These are phyloP conservation scores for Samsoniella hepiali DNA, from an alignment of 2,329 filamentous ascomycete genomes.

Conservation along the genomic window DNA sequence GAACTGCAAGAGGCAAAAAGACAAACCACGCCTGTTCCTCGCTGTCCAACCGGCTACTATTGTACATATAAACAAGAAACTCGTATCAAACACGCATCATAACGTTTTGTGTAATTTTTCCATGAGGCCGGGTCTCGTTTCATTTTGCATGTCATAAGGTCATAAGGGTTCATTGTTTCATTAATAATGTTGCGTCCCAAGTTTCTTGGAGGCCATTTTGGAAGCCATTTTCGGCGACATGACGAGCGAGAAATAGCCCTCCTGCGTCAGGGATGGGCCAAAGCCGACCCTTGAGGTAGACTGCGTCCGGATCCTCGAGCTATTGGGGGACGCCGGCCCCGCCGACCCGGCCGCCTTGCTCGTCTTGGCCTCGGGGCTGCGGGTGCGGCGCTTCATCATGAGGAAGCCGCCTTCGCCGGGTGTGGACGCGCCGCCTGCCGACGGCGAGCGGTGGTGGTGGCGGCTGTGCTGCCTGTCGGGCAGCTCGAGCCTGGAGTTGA, in stretches of 20 bases:
- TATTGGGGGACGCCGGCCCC: slow-evolving; percentile 41
- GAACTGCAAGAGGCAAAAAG: neutral
- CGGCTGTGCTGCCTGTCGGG: slow-evolving; percentile 40
- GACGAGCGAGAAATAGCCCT: slow-evolving; percentile 43
- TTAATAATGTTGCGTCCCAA: slow-evolving; percentile 16
- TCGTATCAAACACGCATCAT: neutral
- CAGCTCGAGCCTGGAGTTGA: slow-evolving; percentile 51
- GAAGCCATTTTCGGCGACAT: slow-evolving; percentile 27
- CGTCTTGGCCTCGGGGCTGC: slow-evolving; percentile 31
- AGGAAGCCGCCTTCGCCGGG: slow-evolving; percentile 41
- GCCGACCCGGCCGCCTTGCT: slow-evolving; percentile 22
- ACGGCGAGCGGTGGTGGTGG: slow-evolving; percentile 44
- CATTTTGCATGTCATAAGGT: slow-evolving; percentile 1
- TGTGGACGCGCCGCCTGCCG: slow-evolving; percentile 35
- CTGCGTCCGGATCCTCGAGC: slow-evolving; percentile 47
- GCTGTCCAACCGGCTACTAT: neutral
- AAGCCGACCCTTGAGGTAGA: slow-evolving; percentile 37
- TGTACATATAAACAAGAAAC: neutral
- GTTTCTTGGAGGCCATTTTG: slow-evolving; percentile 31
- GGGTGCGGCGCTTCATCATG: slow-evolving; percentile 42
- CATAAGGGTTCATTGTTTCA: neutral
- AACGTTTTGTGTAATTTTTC: neutral
- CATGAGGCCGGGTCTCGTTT: neutral
- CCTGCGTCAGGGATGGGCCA: slow-evolving; percentile 28
- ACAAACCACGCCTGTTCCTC: neutral